Evolutionary conservation across 169 alveolate species (phyloP).

Genomic region (Eimeria acervulina): DNA sequence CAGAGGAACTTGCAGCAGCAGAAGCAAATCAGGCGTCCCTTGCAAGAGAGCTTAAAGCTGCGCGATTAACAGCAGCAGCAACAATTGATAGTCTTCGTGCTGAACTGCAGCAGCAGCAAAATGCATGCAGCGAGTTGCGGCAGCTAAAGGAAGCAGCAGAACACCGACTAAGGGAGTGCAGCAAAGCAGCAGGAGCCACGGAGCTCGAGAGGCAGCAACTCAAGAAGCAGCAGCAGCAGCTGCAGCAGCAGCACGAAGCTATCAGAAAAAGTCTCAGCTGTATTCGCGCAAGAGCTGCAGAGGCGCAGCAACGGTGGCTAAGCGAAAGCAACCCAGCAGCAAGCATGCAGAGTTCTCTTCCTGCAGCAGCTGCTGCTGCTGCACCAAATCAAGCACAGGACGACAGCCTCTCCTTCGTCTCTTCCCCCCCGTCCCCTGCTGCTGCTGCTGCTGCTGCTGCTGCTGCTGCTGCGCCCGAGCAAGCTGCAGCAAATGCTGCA

Average conservation of each 20-base stretch:
- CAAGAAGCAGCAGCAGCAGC: not conserved
- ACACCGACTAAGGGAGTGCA: slow-evolving; percentile 17
- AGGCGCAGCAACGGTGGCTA: slow-evolving; percentile 32
- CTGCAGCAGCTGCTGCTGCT: not conserved
- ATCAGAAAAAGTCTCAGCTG: not conserved
- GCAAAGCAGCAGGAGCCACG: slow-evolving; percentile 8
- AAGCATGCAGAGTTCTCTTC: not conserved
- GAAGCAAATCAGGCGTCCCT: slow-evolving; percentile 6
- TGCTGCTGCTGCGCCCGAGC: not conserved
- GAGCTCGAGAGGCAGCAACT: slow-evolving; percentile 21
- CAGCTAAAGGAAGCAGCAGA: slow-evolving; percentile 58
- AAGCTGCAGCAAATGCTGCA: not conserved
- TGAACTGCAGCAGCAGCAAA: slow-evolving; percentile 1
- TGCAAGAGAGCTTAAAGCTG: not conserved
- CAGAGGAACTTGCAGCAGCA: slow-evolving; percentile 64
- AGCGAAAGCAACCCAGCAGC: not conserved
- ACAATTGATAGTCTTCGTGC: not conserved
- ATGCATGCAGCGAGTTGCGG: slow-evolving; percentile 1
- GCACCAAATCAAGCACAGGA: not conserved
- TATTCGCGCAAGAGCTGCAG: slow-evolving; percentile 26
- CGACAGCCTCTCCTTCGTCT: not conserved
- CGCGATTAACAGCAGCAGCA: not conserved
- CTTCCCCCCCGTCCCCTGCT: not conserved
- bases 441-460: not conserved
- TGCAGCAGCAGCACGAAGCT: slow-evolving; percentile 45